phyloP scores from a whole-genome alignment of 768 basidiomycete genomes.

The Lactarius sp. region DNA sequence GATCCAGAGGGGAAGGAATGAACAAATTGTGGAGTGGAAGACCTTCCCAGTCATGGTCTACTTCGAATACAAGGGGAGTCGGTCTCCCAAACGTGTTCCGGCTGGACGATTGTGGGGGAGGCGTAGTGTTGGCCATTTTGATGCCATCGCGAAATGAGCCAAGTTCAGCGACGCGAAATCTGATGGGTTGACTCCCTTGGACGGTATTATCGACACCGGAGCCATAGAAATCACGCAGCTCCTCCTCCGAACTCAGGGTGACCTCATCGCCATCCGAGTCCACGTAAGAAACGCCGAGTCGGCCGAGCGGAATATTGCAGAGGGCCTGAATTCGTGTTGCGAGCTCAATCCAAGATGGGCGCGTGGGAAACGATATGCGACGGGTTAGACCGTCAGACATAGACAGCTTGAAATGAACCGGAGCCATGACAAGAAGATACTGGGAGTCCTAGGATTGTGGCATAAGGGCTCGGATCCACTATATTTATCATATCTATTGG shows the following conservation, averaged over 20 bases:
- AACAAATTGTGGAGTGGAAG: slow-evolving; percentile 45
- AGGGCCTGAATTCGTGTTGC: slow-evolving; percentile 52
- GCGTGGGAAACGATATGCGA: slow-evolving; percentile 46
- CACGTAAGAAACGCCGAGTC: slow-evolving; percentile 64
- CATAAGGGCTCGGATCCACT: background rate
- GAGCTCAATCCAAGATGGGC: slow-evolving; percentile 55
- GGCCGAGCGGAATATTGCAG: slow-evolving; percentile 50
- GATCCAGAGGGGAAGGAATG: slow-evolving; percentile 29
- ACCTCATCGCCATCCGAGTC: slow-evolving; percentile 73
- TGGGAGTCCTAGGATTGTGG: background rate
- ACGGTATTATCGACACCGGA: slow-evolving; percentile 26
- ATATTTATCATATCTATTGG: background rate
- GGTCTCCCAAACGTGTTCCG: slow-evolving; percentile 60
- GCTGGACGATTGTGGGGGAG: slow-evolving; percentile 34
- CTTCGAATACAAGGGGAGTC: slow-evolving; percentile 42
- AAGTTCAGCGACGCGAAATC: slow-evolving; percentile 62
- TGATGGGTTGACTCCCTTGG: slow-evolving; percentile 36
- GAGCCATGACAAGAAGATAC: slow-evolving; percentile 36
- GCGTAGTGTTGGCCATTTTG: slow-evolving; percentile 32
- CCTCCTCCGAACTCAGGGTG: slow-evolving; percentile 70
- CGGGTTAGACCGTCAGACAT: slow-evolving; percentile 50
- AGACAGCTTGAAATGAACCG: slow-evolving; percentile 61
- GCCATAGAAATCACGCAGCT: slow-evolving; percentile 68
- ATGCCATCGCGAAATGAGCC: slow-evolving; percentile 32
- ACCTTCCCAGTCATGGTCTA: slow-evolving; percentile 61